Base-by-base conservation (phyloP, 768 basidiomycete species). In the Mycena indigotica region DNA sequence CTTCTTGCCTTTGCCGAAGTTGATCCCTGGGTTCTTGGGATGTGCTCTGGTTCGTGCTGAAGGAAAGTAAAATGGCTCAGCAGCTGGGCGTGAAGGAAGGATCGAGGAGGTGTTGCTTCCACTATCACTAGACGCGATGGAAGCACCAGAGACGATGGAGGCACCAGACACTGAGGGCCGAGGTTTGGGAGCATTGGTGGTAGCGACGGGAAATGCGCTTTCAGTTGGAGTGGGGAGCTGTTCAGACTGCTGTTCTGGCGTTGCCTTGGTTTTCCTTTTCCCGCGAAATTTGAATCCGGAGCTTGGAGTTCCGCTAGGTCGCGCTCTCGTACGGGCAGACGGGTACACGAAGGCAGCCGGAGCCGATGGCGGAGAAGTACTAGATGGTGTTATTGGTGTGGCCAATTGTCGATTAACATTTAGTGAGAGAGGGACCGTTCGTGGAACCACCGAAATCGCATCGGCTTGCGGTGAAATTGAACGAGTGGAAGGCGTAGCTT, bases 301-400 rank as follows among this genome's bases (percentile, higher is more conserved):
- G 26, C 44, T 50, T 17, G 53, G 49, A n/a, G 32, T 38, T 2
- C 35, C 46, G 39, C 24, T 45, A 24, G 60, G 66, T 5, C 61
- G 57, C 3, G 58, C 65, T 1, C 60, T 39, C 4, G 66, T 66
- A 10, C 66, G 65, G 13, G 66, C 66, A 1, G 65, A 66, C 6
- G 66, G 66, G 40, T 62, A 67, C 4, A 67, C 58, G 45, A 67
- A 67, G 21, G 56, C 23, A 1, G 56, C 16, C 40, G 39, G 2
- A 2, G 55, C 17, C 15, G 19, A 10, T 46, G 44, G 53, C 15
- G 39, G 6, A 1, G 50, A 40, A 13, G 29, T n/a, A n/a, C n/a
- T n/a, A n/a, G n/a, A n/a, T n/a, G n/a, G n/a, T n/a, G n/a, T n/a
- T n/a, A n/a, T n/a, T n/a, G n/a, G n/a, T n/a, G n/a, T n/a, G n/a